These are phyloP conservation scores for Crithidia fasciculata DNA, from an alignment of 208 protist species.

Conservation along the genomic window DNA sequence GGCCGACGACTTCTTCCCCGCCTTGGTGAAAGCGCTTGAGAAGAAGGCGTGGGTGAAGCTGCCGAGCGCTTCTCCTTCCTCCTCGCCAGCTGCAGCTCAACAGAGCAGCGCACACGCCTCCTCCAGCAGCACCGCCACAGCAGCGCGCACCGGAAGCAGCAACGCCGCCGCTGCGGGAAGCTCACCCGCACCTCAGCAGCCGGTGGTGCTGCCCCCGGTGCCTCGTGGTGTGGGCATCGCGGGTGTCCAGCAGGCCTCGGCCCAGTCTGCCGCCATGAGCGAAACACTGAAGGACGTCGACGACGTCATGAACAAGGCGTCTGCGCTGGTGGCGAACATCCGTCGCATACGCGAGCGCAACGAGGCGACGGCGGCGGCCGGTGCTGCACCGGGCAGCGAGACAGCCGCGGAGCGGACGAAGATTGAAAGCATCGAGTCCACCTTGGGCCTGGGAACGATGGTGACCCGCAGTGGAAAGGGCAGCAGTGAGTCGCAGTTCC, in stretches of 20 bases:
- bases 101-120: neutral
- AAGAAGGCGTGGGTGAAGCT: conserved; percentile 44
- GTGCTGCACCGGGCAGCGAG: conserved; percentile 29
- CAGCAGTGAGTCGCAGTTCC: conserved; percentile 41
- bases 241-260: conserved; percentile 67
- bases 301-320: conserved; percentile 85
- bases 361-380: conserved; percentile 30
- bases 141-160: neutral
- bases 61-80: neutral
- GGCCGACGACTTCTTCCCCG: conserved; percentile 51
- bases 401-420: conserved; percentile 37
- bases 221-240: conserved; percentile 76
- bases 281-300: conserved; percentile 81
- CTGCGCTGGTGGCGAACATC: conserved; percentile 73
- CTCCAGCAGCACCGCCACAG: neutral
- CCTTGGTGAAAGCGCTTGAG: conserved; percentile 43
- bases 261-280: conserved; percentile 49
- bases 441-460: conserved; percentile 74
- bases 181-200: neutral
- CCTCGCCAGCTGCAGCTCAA: conserved; percentile 22
- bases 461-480: conserved; percentile 35
- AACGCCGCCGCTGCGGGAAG: neutral
- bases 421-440: conserved; percentile 88
- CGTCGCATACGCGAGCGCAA: conserved; percentile 57
- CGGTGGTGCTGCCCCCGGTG: conserved; percentile 7